A percentile compares a stretch with the other conserved stretches of the same genome.
These are phyloP conservation scores for Alternaria gansuensis DNA, from an alignment of 2,329 filamentous ascomycete genomes.

Conservation along the genomic window DNA sequence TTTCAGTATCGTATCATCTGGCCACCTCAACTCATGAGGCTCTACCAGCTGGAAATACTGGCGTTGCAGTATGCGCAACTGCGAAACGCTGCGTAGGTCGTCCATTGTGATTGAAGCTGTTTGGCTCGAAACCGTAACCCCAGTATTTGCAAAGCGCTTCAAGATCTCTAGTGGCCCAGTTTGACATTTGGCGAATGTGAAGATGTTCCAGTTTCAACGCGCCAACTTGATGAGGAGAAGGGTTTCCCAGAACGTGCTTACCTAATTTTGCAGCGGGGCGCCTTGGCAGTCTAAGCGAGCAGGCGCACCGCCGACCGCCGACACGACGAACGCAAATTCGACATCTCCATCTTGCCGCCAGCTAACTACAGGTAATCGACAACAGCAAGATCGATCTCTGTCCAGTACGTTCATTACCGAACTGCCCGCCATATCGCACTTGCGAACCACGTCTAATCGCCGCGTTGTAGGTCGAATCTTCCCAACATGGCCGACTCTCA, in stretches of 20 bases:
- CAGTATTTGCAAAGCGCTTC: background rate
- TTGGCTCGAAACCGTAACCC: background rate
- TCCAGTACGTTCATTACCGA: constrained; percentile 43
- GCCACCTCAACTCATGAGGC: constrained; percentile 68
- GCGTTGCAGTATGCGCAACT: constrained; percentile 63
- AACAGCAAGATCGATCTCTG: constrained; percentile 49
- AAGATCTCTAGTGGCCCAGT: constrained; percentile 1
- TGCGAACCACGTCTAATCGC: constrained; percentile 25
- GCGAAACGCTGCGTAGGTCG: constrained; percentile 14
- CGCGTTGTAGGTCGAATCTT: constrained; percentile 45
- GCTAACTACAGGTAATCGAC: constrained; percentile 43
- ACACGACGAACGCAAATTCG: constrained; percentile 30
- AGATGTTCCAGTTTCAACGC: background rate
- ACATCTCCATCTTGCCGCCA: constrained; percentile 47
- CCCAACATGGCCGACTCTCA: constrained; percentile 82
- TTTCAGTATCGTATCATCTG: constrained; percentile 66
- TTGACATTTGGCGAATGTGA: background rate
- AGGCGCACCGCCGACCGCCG: constrained; percentile 27
- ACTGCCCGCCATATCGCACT: constrained; percentile 12
- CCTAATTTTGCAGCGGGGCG: constrained; percentile 33
- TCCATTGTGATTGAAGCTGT: constrained; percentile 22
- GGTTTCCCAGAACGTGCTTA: constrained; percentile 28
- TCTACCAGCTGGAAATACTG: constrained; percentile 84
- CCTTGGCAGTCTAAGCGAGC: constrained; percentile 25
- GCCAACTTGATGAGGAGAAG: background rate